Conservation (phyloP, 2,329 filamentous ascomycete species). For the Aspergillus sp. region DNA sequence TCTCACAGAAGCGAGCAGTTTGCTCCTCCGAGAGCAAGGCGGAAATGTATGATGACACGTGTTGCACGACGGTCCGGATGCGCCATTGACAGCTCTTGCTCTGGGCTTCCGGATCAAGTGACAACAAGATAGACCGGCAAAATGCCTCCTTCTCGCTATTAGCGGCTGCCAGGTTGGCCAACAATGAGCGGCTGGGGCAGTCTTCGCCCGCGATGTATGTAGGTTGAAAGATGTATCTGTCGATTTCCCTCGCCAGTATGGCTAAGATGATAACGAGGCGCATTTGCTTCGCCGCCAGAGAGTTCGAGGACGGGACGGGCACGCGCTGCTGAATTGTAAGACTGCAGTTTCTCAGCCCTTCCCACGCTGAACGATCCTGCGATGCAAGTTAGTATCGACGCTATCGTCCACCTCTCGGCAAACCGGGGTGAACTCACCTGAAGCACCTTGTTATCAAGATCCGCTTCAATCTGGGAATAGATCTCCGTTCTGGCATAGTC, state of each 20-base stretch:
- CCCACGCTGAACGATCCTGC: constrained; percentile 8
- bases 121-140: constrained; percentile 18
- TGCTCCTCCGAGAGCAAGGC: constrained; percentile 6
- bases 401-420: neutral
- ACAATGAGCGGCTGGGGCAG: constrained; percentile 8
- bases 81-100: constrained; percentile 2
- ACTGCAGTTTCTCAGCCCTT: constrained; percentile 1
- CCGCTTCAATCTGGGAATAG: neutral
- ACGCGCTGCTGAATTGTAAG: constrained; percentile 11
- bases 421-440: neutral
- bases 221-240: constrained; percentile 33
- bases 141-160: constrained; percentile 21
- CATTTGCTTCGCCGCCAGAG: constrained; percentile 32
- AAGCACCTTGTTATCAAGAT: constrained; percentile 1
- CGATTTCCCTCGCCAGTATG: constrained; percentile 26
- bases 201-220: constrained; percentile 24
- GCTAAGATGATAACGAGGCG: constrained; percentile 29
- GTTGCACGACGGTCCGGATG: neutral
- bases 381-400: neutral
- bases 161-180: constrained; percentile 15
- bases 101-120: constrained; percentile 15
- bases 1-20: constrained; percentile 10
- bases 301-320: constrained; percentile 32
- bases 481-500: constrained; percentile 3
- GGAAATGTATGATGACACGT: constrained; percentile 6